Base-by-base conservation (phyloP, 129 eudicot species). In the Kitagawia praeruptora region DNA sequence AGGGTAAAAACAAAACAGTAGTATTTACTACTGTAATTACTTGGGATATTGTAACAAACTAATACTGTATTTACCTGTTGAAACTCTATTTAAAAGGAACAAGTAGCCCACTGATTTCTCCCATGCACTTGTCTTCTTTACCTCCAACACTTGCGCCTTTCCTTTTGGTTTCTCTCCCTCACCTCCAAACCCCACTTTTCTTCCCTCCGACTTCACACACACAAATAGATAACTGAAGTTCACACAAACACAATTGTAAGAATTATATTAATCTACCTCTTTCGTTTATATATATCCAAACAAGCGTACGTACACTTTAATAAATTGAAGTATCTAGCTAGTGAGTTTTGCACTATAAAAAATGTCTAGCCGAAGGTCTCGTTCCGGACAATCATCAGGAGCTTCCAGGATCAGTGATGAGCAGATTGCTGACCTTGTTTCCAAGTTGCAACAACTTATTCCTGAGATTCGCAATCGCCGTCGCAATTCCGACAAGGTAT, bases 281-380 rank as follows among this genome's bases (percentile, higher is more conserved):
- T 4, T 15, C 5, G 23, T 18, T 15, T 16, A 6, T 3, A 15
- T 15, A 51, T 51, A 18, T 51, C n/a, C n/a, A 51, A 51, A 18
- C 58, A 5, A 51, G 58, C 4, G 13, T 18, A 4, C 21, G 5
- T 16, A 4, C 21, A 56, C 1, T 56, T 56, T 56, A 23, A 56
- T 31, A 56, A 6, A 6, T 56, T 18, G 66, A 56, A 56, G 66
- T 56, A 56, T 56, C 28, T 56, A 8, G 12, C 28, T 23, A 21
- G 66, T 25, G 69, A 61, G 0, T 61, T 58, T 61, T 58, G 69
- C 69, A 61, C 25, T 61, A 10, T 69, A 70, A 75, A 78, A 78
- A 84, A 94, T 95, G 98, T 92, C 98, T 51, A 92, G 94, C 94
- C 79, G 98, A 81, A 90, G 98, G 82, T 89, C 98, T 51, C 91